These are phyloP conservation scores for Sporisorium graminicola DNA, from an alignment of 1,284 basidiomycete genomes.

Conservation along the genomic window DNA sequence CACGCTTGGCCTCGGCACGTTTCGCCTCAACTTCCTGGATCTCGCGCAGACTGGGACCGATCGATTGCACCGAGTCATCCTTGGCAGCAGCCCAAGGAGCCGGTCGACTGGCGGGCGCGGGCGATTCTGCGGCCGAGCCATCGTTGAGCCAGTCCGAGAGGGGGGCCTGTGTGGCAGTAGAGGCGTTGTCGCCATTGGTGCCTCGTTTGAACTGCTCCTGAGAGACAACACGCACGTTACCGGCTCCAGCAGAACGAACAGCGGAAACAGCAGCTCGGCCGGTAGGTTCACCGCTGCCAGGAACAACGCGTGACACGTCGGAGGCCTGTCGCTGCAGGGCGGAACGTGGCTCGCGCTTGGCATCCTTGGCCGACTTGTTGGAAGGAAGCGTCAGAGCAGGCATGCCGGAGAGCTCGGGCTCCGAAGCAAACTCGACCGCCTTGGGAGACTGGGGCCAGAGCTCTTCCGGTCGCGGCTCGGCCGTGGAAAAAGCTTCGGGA, in stretches of 20 bases:
- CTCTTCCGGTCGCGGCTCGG: constrained; percentile 56
- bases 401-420: constrained; percentile 52
- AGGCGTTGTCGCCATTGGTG: constrained; percentile 13
- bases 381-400: constrained; percentile 22
- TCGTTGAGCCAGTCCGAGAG: constrained; percentile 53
- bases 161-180: constrained; percentile 30
- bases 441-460: constrained; percentile 62
- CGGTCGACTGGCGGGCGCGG: constrained; percentile 45
- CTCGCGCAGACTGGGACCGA: constrained; percentile 79
- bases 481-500: constrained; percentile 28
- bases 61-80: constrained; percentile 32
- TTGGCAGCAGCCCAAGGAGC: constrained; percentile 68
- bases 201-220: constrained; percentile 56
- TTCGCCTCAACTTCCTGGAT: constrained; percentile 94
- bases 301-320: constrained; percentile 14
- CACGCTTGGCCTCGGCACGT: constrained; percentile 79
- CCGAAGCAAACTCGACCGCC: constrained; percentile 63
- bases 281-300: constrained; percentile 30
- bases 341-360: constrained; percentile 42
- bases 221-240: constrained; percentile 57
- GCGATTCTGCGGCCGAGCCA: constrained; percentile 16
- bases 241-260: constrained; percentile 36
- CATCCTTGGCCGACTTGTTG: constrained; percentile 26
- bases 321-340: constrained; percentile 27
- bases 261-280: constrained; percentile 27